Evolutionary conservation across 805 yeast species (phyloP), one percentile per base, ranked within the genome.

Genomic region (Komagataella phaffii): DNA sequence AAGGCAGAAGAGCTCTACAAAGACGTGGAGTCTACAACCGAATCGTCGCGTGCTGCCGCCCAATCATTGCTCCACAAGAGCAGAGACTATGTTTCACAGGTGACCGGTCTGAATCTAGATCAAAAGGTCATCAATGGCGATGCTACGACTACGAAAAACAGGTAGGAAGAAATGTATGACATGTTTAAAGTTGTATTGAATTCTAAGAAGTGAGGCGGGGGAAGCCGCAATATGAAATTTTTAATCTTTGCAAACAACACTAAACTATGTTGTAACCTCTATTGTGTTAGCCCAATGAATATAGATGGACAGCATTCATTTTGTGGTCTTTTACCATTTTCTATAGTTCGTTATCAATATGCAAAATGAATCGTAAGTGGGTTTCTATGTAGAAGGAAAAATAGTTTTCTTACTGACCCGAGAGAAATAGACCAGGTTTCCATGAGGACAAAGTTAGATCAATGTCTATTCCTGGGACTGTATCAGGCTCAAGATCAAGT

Each of bases 61-160:
- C 43, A 49, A 17, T n/a, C 47, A 6, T 61, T 73, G 14, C 65
- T 73, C 12, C 63, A 65, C 18, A 59, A 68, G 17, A 62, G 78
- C 46, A 72, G 75, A 54, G 67, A 66, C 57, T 60, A 70, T 7
- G 59, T 83, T 52, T 77, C 77, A 44, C 73, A 73, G 14, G 64
- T 72, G 56, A 82, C 90, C n/a, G 91, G 91, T 4, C 70, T 85
- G 64, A 79, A 81, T 59, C 63, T 84, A 24, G 84, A 79, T 53
- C 84, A 77, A 53, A 80, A 76, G 44, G 84, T 80, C 17, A 74
- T 80, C 30, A 78, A 10, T 8, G 40, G 4, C 10, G 40, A 10
- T 10, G 14, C 36, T 7, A 24, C 36, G 8, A 7, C 40, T 4
- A 30, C 40, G 12, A 30, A 10, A 10, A 30, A 30, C 14, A 30